Evolutionary conservation across 192 early-diverging fungal genomes (phyloP), one percentile per base, ranked within the genome.

Genomic region (Coemansia sp.): DNA sequence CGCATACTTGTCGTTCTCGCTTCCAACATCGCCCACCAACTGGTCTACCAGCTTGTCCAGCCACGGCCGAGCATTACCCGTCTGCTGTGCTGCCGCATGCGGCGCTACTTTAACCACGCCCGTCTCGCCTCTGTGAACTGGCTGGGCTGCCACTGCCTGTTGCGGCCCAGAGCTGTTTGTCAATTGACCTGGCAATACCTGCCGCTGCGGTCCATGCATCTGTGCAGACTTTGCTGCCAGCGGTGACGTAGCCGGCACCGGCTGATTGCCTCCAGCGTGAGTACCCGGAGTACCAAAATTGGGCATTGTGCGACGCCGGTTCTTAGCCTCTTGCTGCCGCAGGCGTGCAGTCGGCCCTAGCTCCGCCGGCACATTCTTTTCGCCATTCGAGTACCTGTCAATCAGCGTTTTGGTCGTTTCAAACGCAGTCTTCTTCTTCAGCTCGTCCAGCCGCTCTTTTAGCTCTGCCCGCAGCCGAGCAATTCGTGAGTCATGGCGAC

Each of bases 351-450:
- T 45, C 14, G 26, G 43, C 1, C 52, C 53, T 1, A 17, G 19
- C 37, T 43, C 65, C 4, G 6, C 49, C 12, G 37, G 51, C 7
- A 4, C 38, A 17, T 49, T 41, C 49, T 57, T 57, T 25, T 65
- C 67, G 49, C 71, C 67, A 39, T 73, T 58, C 59, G 94, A 94
- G 75, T 94, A 98, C 39, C 91, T 78, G 67, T 98, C 95, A 27
- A 98, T 74, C 25, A 98, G 80, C 16, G 73, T 89, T 72, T 96
- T 92, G 41, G 96, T 96, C 25, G 87, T 80, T 62, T 96, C 93
- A 71, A 92, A 98, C 1, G 90, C 87, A 0, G 93, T 95, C 72
- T 92, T 94, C 67, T 95, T 94, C 80, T 98, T 98, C 59, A 98
- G 82, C 72, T 94, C 96, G 60, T 98, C 94, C 14, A 98, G 74